Base-by-base conservation (phyloP, 129 eudicot species). In the Centrapalus pauciflorus region DNA sequence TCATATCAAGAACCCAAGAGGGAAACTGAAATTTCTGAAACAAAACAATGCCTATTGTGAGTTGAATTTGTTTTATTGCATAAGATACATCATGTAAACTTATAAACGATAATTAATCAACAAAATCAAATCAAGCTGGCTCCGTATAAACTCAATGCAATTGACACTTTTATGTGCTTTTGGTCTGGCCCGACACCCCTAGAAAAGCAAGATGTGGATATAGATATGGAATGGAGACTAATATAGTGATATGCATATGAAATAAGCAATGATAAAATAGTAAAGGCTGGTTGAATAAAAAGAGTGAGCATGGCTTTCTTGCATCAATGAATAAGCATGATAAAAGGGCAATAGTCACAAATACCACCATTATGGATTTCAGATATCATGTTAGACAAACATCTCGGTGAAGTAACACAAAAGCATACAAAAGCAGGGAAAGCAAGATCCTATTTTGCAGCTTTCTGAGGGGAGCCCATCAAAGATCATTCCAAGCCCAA, bases 401-500 rank as follows among this genome's bases (percentile, higher is more conserved):
- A 57, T 57, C 24, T 14, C 5, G 29, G 13, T 12, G 62, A 56
- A 57, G 63, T 19, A 57, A 29, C 63, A 57, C 25, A 57, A 57
- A 57, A 29, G 63, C 63, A 28, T 28, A 45, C 17, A 45, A 45
- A 45, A 45, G 51, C 51, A 45, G n/a, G 62, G 25, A 57, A 55
- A 55, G 38, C 62, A 28, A 55, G 2, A 55, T n/a, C 24, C 52
- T 45, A 45, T n/a, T 16, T 16, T 16, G 8, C 62, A 55, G 9
- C 25, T 56, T 28, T 56, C 25, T 28, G 1, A 57, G 16, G 29
- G 63, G n/a, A 29, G 25, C 40, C 40, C 34, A 29, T 10, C 24
- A 45, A 14, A 45, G 14, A 45, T 45, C 17, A 16, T 45, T 45
- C 52, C 19, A 45, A 45, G 10, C 24, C 24, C 24, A 16, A 10